phyloP scores from a whole-genome alignment of 768 basidiomycete species.

The Naematelia aurantialba region DNA sequence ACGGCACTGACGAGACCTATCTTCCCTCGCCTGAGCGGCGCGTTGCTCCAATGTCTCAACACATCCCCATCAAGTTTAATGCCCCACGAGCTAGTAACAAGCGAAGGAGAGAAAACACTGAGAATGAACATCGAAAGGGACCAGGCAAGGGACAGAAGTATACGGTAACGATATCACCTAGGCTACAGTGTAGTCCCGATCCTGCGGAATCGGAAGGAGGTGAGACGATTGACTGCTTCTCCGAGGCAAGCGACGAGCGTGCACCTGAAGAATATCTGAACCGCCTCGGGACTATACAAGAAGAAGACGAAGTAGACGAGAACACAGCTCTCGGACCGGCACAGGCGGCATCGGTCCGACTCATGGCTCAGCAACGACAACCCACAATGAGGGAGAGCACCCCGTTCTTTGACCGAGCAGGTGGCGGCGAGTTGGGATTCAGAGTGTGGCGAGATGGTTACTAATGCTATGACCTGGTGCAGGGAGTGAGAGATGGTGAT shows the following conservation, averaged over 20 bases:
- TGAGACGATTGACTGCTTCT: neutral
- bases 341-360: slow-evolving; percentile 1
- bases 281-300: slow-evolving; percentile 18
- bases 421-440: slow-evolving; percentile 28
- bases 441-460: slow-evolving; percentile 30
- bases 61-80: neutral
- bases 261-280: neutral
- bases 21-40: neutral
- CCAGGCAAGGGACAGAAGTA: neutral
- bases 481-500: neutral
- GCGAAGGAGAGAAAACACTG: neutral
- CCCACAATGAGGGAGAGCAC: slow-evolving; percentile 7
- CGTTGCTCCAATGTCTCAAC: neutral
- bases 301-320: slow-evolving; percentile 18
- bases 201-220: neutral
- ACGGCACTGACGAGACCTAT: neutral
- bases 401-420: slow-evolving; percentile 18
- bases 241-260: neutral
- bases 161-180: too few relatives aligned
- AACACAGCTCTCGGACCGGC: neutral
- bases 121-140: neutral
- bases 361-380: neutral
- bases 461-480: slow-evolving; percentile 15
- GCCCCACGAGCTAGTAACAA: neutral
- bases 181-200: neutral